These are phyloP conservation scores for Didymosphaeria variabile DNA, from an alignment of 2,329 filamentous ascomycete species.

Conservation along the genomic window DNA sequence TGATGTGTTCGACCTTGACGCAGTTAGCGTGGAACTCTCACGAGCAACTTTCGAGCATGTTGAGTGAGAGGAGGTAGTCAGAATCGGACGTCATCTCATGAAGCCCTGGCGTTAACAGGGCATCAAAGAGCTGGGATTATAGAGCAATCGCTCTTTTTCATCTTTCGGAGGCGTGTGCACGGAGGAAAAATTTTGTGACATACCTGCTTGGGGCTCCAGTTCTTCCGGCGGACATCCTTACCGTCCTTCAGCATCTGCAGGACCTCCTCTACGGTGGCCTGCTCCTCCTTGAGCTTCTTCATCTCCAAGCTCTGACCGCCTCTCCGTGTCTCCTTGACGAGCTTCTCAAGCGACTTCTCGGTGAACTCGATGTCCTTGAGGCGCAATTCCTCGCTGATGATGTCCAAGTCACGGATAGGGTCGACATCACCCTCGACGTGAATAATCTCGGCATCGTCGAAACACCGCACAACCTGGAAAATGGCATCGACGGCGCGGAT, in stretches of 20 bases:
- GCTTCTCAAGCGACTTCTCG: conserved; percentile 90
- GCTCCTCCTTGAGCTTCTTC: conserved; percentile 96
- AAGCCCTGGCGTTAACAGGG: conserved; percentile 80
- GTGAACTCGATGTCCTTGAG: conserved; percentile 99
- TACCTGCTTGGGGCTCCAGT: conserved; percentile 96
- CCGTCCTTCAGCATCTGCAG: conserved; percentile 83
- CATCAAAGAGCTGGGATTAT: conserved; percentile 99
- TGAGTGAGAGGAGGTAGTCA: conserved; percentile 59
- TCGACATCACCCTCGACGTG: conserved; percentile 99
- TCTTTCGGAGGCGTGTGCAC: conserved; percentile 68
- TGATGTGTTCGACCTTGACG: conserved; percentile 90
- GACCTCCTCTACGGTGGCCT: conserved; percentile 91
- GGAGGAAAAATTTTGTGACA: conserved; percentile 48
- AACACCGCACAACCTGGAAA: conserved; percentile 95
- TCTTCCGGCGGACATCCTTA: conserved; percentile 91
- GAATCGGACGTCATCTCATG: conserved; percentile 86
- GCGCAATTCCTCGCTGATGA: conserved; percentile 95
- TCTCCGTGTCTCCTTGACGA: conserved; percentile 93
- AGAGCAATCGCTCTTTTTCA: conserved; percentile 98
- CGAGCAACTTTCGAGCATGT: neutral
- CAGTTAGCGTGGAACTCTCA: conserved; percentile 36
- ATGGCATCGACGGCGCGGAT: conserved; percentile 98
- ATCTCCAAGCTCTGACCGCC: conserved; percentile 96
- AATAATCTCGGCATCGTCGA: conserved; percentile 99
- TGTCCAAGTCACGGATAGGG: conserved; percentile 90